Evolutionary conservation across 805 yeast genomes (phyloP), one percentile per base, ranked within the genome.

Genomic region (Ogataea sp.): DNA sequence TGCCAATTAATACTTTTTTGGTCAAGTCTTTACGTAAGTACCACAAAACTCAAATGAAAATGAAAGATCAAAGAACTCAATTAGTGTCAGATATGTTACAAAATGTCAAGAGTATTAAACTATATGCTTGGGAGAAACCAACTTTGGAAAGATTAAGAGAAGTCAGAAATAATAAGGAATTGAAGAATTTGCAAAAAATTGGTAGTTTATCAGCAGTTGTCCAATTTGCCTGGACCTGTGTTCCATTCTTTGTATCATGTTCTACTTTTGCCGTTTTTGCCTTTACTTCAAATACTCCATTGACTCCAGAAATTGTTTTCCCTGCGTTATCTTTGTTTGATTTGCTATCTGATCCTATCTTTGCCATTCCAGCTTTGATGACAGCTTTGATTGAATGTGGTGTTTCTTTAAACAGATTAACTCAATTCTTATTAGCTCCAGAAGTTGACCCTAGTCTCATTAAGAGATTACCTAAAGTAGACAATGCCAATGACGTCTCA

Each of bases 51-150:
- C 82, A 78, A 48, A 79, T 81, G 88, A 66, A 65, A 38, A 65
- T 67, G 41, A 80, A 78, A 45, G 88, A 81, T 53, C 58, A 59
- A 18, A 67, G 89, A 60, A 72, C 80, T 2, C 68, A 73, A 15
- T 59, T 71, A 17, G 73, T 77, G n/a, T 67, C 73, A 15, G 89
- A 81, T 48, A 64, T 81, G 11, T 54, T 81, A 37, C 65, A 68
- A 29, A 69, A 79, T 24, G 75, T 80, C 37, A 81, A 80, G 50
- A 70, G 79, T 39, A 74, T 81, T 47, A 81, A 81, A 49, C 58
- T 81, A 21, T 81, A 79, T 49, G 76, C 83, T 0, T 80, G 85
- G 83, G 89, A 81, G 52, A 59, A 62, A 26, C 81, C 86, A 20
- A 76, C 80, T 78, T 49, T 76, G 28, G 60, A 64, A 17, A 72